Evolutionary conservation across 2,329 filamentous ascomycete species (phyloP).

Genomic region (Cordyceps cicadae): DNA sequence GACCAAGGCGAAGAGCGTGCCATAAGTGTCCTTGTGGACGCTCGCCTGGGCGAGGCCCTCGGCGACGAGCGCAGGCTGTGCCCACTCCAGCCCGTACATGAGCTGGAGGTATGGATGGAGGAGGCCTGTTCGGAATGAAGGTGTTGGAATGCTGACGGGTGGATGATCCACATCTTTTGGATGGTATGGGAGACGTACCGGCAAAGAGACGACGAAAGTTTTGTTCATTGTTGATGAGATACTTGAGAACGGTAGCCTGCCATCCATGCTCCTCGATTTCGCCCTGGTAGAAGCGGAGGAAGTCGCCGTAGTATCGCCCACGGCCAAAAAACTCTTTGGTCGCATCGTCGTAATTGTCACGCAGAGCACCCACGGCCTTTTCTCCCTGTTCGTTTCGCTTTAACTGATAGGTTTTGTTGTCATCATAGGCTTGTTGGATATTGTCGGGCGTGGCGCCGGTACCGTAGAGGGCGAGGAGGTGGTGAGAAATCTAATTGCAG

Average conservation of each 20-base stretch:
- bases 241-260: slow-evolving; percentile 53
- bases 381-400: slow-evolving; percentile 38
- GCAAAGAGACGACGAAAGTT: slow-evolving; percentile 57
- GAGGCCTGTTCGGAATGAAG: slow-evolving; percentile 42
- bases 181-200: slow-evolving; percentile 30
- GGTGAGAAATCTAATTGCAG: slow-evolving; percentile 53
- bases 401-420: slow-evolving; percentile 60
- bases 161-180: not conserved
- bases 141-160: not conserved
- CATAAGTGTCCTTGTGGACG: slow-evolving; percentile 54
- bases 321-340: slow-evolving; percentile 56
- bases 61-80: slow-evolving; percentile 72
- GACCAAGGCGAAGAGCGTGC: slow-evolving; percentile 42
- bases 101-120: slow-evolving; percentile 78
- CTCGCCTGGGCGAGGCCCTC: slow-evolving; percentile 71
- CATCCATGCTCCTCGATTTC: slow-evolving; percentile 60
- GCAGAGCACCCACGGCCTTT: slow-evolving; percentile 45
- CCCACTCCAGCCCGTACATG: slow-evolving; percentile 76
- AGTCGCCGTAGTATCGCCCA: slow-evolving; percentile 58
- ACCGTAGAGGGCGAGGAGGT: slow-evolving; percentile 67
- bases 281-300: slow-evolving; percentile 64
- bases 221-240: slow-evolving; percentile 59
- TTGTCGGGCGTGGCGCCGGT: slow-evolving; percentile 55
- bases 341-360: slow-evolving; percentile 38
- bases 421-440: slow-evolving; percentile 56